Evolutionary conservation across 345 rosid genomes (phyloP).

Genomic region (Erodium maritimum): DNA sequence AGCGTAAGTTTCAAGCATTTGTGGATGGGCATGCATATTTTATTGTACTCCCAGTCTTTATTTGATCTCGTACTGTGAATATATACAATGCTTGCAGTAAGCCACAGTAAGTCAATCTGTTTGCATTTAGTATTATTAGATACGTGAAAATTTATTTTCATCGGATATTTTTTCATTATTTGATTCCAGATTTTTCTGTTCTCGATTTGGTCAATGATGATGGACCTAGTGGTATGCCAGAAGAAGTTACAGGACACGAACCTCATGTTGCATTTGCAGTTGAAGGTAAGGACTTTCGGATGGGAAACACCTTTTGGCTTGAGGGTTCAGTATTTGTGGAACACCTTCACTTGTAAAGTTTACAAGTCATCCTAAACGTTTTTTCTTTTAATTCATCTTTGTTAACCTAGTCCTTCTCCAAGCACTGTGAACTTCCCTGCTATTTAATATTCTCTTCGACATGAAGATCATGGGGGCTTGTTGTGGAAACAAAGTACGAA

Average conservation of each 20-base stretch:
- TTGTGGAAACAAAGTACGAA: no score
- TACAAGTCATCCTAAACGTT: not conserved
- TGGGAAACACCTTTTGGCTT: not conserved
- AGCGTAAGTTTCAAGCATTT: no score
- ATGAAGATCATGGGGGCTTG: no score
- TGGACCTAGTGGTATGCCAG: constrained; percentile 24
- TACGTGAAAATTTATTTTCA: not conserved
- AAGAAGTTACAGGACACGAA: constrained; percentile 34
- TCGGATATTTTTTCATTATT: constrained; percentile 3
- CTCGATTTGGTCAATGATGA: constrained; percentile 71
- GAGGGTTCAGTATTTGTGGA: not conserved
- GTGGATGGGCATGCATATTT: no score
- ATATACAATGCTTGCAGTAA: no score
- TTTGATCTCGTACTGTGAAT: no score
- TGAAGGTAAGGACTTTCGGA: constrained; percentile 36
- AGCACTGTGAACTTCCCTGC: not conserved
- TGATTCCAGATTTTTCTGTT: constrained; percentile 46
- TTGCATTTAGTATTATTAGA: not conserved
- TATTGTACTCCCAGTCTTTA: no score
- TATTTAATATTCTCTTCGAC: not conserved
- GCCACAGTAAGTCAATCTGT: no score
- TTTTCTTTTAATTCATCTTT: no score
- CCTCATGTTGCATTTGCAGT: constrained; percentile 78
- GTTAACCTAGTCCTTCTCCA: no score
- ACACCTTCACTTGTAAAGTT: not conserved